Base-by-base conservation (phyloP, 1,284 basidiomycete species). In the Trichosporon asahii region DNA sequence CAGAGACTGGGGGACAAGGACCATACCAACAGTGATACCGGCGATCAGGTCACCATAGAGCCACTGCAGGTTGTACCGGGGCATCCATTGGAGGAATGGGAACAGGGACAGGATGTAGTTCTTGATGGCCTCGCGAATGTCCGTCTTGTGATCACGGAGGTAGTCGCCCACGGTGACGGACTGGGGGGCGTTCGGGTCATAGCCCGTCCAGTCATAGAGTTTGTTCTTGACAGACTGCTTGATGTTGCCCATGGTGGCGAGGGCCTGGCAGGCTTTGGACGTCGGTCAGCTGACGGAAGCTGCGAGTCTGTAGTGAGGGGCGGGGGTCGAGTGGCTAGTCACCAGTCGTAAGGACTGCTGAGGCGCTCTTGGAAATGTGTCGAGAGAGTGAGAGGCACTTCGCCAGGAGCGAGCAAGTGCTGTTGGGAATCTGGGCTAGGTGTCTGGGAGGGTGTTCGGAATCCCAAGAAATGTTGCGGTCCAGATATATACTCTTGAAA, bases 1-100 rank as follows among this genome's bases (percentile, higher is more conserved):
- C 77, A 88, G 84, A 8, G 82, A 83, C 72, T 97, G 94, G 0
- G 94, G 94, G 9, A 96, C 93, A 29, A 95, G 85, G 6, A 97
- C 94, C 76, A 95, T 90, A 46, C 94, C 94, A 72, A 96, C 93
- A 0, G 94, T 97, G 63, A 96, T 84, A 68, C 94, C 85, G 67
- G 94, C 94, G 75, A 97, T 89, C 33, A 95, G 78, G 83, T 97
- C 94, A 64, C 94, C 85, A 27, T 76, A 70, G 15, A 85, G 73
- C 85, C 85, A 85, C 37, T 72, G 77, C 33, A 80, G 72, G 73
- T 80, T 95, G 85, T 96, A 96, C 76, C 92, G 87, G 9, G 88
- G 87, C 49, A 92, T 89, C 94, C 94, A 96, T 64, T 87, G 84
- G 1, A 92, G 40, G 79, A 95, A 92, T 1, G 94, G 94, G 83